A percentile compares a stretch with the other conserved stretches of the same genome.
Conservation (phyloP, 73 alveolate species). For the Paramecium primaurelia region DNA sequence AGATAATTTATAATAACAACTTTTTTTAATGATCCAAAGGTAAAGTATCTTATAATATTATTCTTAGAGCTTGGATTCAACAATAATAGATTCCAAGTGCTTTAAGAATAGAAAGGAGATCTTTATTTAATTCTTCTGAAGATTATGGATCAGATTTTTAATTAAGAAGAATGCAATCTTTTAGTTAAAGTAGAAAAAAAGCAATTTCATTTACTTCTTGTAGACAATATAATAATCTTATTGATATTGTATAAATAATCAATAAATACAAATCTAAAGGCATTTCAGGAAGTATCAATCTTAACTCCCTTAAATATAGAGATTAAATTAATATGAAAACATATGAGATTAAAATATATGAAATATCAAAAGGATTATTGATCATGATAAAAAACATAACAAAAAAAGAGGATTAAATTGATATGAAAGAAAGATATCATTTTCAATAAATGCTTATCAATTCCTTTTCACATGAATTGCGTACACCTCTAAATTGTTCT, state of each 20-base stretch:
- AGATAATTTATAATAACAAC: background rate
- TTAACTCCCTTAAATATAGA: background rate
- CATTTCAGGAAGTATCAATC: background rate
- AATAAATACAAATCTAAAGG: background rate
- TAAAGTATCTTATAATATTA: background rate
- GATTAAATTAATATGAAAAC: background rate
- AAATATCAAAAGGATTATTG: background rate
- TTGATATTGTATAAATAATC: background rate
- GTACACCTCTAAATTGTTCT: slow-evolving; percentile 61
- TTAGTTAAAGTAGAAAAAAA: background rate
- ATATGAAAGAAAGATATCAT: background rate
- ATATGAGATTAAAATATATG: background rate
- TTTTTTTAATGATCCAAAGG: slow-evolving; percentile 37
- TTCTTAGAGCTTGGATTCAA: background rate
- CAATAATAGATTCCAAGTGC: background rate
- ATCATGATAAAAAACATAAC: background rate
- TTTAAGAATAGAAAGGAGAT: background rate
- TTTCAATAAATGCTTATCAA: background rate
- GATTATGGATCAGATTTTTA: background rate
- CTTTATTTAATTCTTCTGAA: background rate
- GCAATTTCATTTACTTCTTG: background rate
- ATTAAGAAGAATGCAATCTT: background rate
- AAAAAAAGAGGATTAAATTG: background rate
- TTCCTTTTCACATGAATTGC: slow-evolving; percentile 54
- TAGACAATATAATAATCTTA: background rate